Percentiles rank a stretch among this genome's conserved stretches.
Conservation (phyloP, 208 protist genomes). For the Leishmania mexicana region DNA sequence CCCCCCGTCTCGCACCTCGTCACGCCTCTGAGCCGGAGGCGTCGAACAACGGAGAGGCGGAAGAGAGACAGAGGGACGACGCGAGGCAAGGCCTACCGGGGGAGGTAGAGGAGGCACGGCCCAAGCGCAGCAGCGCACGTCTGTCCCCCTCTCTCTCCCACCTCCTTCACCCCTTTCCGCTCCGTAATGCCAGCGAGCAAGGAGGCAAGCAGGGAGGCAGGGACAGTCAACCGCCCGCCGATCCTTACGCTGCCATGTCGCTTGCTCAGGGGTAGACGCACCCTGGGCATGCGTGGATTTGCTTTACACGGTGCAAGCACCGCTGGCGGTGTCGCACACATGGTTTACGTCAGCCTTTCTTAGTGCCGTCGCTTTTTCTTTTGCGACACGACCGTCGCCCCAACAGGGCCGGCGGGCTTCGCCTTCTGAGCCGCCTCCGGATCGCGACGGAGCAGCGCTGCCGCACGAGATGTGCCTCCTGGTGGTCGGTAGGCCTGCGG, state of each 20-base stretch:
- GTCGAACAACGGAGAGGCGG: background rate
- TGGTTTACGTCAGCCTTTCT: background rate
- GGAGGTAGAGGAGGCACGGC: no score
- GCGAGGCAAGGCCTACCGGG: background rate
- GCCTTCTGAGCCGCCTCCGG: constrained; percentile 41
- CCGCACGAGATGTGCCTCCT: constrained; percentile 57
- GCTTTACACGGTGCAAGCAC: background rate
- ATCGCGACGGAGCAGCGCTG: constrained; percentile 64
- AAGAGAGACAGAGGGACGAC: background rate
- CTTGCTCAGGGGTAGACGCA: background rate
- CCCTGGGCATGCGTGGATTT: background rate
- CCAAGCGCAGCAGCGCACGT: background rate
- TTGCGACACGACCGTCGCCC: constrained; percentile 59
- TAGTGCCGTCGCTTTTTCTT: constrained; percentile 45
- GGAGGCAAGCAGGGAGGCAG: background rate
- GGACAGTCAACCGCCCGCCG: background rate
- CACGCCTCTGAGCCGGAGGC: background rate
- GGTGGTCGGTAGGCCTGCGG: constrained; percentile 79
- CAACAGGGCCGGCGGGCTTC: constrained; percentile 70
- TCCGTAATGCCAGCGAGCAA: background rate
- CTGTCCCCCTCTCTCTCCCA: background rate
- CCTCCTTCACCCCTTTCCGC: background rate
- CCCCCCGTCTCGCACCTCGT: no score
- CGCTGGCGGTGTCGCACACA: constrained; percentile 3
- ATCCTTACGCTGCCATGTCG: background rate